phyloP scores from a whole-genome alignment of 2,329 filamentous ascomycete species.

The Cordyceps cicadae region DNA sequence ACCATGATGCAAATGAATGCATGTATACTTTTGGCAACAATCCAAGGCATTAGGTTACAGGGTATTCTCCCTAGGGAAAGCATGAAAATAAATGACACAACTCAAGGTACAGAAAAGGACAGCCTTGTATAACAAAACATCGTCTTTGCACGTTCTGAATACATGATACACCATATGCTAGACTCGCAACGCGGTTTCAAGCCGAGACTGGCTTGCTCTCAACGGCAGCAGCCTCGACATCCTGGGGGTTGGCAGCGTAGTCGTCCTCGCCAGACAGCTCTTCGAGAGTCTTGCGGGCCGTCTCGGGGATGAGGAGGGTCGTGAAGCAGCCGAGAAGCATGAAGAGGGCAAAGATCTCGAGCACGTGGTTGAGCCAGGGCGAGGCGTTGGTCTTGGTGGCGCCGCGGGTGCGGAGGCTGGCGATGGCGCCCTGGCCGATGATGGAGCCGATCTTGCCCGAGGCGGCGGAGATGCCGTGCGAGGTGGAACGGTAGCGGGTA shows the following conservation, averaged over 20 bases:
- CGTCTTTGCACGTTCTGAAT: background rate
- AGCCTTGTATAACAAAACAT: background rate
- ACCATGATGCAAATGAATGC: background rate
- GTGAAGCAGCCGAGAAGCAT: constrained; percentile 66
- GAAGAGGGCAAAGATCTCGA: constrained; percentile 67
- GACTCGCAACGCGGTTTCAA: background rate
- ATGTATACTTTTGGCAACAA: background rate
- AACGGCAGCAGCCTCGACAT: background rate
- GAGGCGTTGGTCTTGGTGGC: constrained; percentile 28
- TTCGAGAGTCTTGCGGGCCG: constrained; percentile 65
- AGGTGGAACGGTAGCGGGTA: constrained; percentile 48
- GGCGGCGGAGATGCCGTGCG: constrained; percentile 49
- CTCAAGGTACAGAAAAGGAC: background rate
- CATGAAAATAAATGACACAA: background rate
- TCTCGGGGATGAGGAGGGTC: constrained; percentile 64
- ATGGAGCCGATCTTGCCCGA: constrained; percentile 49
- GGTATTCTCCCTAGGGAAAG: background rate
- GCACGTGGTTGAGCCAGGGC: constrained; percentile 70
- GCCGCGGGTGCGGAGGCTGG: constrained; percentile 41
- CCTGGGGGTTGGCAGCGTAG: constrained; percentile 8
- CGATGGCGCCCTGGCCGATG: constrained; percentile 50
- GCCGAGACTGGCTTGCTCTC: background rate
- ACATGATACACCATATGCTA: background rate
- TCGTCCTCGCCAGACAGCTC: constrained; percentile 38
- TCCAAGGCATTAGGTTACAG: background rate